phyloP scores from a whole-genome alignment of 768 basidiomycete genomes.

The Tephrocybe sp. region DNA sequence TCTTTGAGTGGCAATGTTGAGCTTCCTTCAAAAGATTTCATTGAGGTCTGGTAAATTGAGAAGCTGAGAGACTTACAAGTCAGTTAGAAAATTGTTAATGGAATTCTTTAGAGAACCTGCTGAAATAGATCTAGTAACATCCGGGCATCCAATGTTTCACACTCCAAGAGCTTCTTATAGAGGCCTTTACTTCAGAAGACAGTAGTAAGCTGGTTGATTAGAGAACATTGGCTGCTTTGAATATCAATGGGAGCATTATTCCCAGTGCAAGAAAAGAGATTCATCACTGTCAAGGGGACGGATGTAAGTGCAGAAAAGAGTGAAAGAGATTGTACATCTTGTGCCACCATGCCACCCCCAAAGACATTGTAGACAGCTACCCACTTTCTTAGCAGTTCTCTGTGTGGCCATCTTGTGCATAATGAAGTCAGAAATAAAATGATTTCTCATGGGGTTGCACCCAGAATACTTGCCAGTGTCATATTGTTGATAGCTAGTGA shows the following conservation, averaged over 20 bases:
- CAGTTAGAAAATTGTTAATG: neutral
- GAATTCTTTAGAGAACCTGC: neutral
- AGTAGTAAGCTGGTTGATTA: too few relatives aligned
- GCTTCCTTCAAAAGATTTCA: neutral
- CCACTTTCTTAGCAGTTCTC: constrained; percentile 73
- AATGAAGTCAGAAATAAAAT: constrained; percentile 77
- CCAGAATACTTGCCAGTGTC: neutral
- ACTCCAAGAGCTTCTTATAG: neutral
- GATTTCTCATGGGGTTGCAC: constrained; percentile 72
- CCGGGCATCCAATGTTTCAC: neutral
- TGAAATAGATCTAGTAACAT: neutral
- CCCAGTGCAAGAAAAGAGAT: too few relatives aligned
- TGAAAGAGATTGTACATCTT: constrained; percentile 60
- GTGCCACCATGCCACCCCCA: constrained; percentile 69
- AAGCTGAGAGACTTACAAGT: neutral
- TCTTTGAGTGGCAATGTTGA: neutral
- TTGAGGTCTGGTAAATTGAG: neutral
- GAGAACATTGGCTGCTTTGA: too few relatives aligned
- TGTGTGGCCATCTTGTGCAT: constrained; percentile 61
- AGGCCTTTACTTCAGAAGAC: too few relatives aligned
- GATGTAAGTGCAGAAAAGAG: too few relatives aligned
- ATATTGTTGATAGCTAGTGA: too few relatives aligned
- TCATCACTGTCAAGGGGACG: too few relatives aligned
- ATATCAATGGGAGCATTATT: too few relatives aligned
- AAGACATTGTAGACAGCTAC: constrained; percentile 73